Evolutionary conservation across 176 grass and related monocot genomes (phyloP), one percentile per base, ranked within the genome.

Genomic region (Oryza nivara): DNA sequence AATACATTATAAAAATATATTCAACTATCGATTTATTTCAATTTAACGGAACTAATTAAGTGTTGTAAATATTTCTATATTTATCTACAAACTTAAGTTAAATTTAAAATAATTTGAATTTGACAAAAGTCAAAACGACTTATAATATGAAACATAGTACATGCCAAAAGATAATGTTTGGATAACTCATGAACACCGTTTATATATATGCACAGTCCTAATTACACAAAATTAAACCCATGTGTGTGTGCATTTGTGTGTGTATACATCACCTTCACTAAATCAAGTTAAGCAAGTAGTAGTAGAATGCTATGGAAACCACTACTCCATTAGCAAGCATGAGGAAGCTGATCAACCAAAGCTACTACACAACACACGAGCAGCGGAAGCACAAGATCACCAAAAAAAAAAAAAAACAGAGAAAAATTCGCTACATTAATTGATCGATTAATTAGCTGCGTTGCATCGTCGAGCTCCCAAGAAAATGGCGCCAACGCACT

Each of bases 221-320:
- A 63, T 54, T 19, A 54, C 15, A 63, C 58, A 63, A 22, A 63
- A 63, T 63, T 63, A 63, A 63, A 63, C 19, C 41, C 25, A n/a
- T 46, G 69, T 11, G 34, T 56, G 47, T 48, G 43, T 11, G 23
- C 23, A 25, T 26, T 8, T 40, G 36, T 86, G 54, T 13, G 40
- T 65, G n/a, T 74, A 75, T 74, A 75, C 63, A 68, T 69, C 51
- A 32, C 63, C 48, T 81, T 75, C 32, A 68, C 46, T 81, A 36
- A 75, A 35, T 54, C 5, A 54, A 54, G 22, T 9, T 52, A 58
- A 58, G 32, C 34, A 34, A 38, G 56, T 52, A 34, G 56, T 16
- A 65, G 67, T 23, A 22, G 13, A 61, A 56, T 61, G 49, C 79
- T 71, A 28, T 11, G 36, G 35, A 61, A 56, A 75, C 16, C 16